Evolutionary conservation across 2,329 filamentous ascomycete species (phyloP).

Genomic region (Aspergillus viridinutans): DNA sequence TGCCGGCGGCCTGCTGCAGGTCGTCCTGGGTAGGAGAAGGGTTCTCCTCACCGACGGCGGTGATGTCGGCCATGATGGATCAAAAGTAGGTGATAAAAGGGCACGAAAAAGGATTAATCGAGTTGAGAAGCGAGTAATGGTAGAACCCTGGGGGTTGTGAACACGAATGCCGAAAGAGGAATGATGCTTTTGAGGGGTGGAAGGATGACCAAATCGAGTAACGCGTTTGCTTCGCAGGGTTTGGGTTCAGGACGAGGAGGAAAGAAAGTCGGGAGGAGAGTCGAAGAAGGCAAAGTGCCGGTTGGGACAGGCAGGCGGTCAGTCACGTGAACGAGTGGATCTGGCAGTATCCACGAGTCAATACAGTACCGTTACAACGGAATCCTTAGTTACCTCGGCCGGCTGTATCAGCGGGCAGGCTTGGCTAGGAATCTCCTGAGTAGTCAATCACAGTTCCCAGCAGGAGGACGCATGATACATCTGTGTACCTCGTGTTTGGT

Average conservation of each 20-base stretch:
- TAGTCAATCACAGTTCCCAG: background rate
- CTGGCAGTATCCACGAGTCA: background rate
- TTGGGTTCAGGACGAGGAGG: slow-evolving; percentile 36
- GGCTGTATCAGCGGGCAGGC: background rate
- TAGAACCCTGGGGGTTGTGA: slow-evolving; percentile 16
- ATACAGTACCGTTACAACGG: background rate
- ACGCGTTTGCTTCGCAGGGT: slow-evolving; percentile 43
- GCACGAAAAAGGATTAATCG: slow-evolving; percentile 7
- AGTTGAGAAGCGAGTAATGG: slow-evolving; percentile 11
- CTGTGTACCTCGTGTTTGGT: background rate
- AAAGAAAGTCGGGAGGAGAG: slow-evolving; percentile 26
- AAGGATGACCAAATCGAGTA: slow-evolving; percentile 45
- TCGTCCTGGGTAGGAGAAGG: slow-evolving; percentile 69
- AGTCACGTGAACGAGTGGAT: slow-evolving; percentile 23
- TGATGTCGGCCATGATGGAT: slow-evolving; percentile 68
- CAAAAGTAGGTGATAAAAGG: slow-evolving; percentile 8
- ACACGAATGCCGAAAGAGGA: slow-evolving; percentile 41
- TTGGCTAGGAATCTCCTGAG: background rate
- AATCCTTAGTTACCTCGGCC: background rate
- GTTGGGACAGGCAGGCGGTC: slow-evolving; percentile 25
- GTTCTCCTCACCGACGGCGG: slow-evolving; percentile 71
- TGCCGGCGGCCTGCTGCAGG: slow-evolving; percentile 59
- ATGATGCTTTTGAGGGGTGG: slow-evolving; percentile 39
- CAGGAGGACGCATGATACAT: background rate
- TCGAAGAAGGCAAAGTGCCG: slow-evolving; percentile 35